phyloP scores from a whole-genome alignment of 140 eudicot species.

The Anethum foeniculum region DNA sequence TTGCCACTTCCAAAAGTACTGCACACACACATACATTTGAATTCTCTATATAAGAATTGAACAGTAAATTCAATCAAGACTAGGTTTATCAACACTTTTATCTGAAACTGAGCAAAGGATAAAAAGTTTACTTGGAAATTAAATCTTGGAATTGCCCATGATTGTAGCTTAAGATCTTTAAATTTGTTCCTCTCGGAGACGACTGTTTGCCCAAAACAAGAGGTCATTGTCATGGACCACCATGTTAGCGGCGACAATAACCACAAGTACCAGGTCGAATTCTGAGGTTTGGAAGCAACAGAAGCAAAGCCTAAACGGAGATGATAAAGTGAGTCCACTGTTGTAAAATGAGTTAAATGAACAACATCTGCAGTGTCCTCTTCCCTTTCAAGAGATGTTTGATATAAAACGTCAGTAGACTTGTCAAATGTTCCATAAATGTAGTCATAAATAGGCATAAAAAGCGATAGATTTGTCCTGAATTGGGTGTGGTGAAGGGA shows the following conservation, averaged over 20 bases:
- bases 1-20: constrained; percentile 39
- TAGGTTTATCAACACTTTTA: background rate
- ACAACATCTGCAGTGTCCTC: constrained; percentile 13
- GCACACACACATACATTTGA: background rate
- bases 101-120: background rate
- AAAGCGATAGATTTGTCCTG: constrained; percentile 59
- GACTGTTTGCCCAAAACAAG: constrained; percentile 25
- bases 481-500: constrained; percentile 78
- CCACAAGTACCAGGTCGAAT: constrained; percentile 12
- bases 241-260: constrained; percentile 45
- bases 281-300: constrained; percentile 5
- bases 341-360: constrained; percentile 1
- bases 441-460: constrained; percentile 76
- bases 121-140: constrained; percentile 36
- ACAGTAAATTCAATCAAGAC: background rate
- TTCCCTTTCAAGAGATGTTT: constrained; percentile 36
- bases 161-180: constrained; percentile 48
- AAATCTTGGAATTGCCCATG: constrained; percentile 67
- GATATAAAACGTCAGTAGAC: constrained; percentile 37
- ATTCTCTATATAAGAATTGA: background rate
- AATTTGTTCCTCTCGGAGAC: constrained; percentile 50
- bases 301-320: constrained; percentile 8
- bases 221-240: constrained; percentile 37
- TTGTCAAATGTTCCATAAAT: constrained; percentile 61
- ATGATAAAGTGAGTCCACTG: constrained; percentile 5